phyloP scores from a whole-genome alignment of 805 yeast species.

The Yamadazyma sp. region DNA sequence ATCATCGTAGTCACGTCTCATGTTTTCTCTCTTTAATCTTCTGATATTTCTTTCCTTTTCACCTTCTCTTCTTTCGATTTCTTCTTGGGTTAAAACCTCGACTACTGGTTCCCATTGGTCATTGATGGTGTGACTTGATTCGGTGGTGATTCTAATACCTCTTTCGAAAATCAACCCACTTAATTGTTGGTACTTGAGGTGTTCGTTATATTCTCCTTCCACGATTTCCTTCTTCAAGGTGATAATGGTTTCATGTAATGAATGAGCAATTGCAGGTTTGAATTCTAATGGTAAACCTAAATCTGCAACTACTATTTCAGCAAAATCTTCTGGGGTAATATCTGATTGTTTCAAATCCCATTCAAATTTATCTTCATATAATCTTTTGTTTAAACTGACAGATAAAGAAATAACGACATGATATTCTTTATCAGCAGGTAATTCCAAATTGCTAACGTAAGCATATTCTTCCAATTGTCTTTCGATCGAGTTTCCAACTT shows the following conservation, averaged over 20 bases:
- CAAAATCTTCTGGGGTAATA: constrained; percentile 80
- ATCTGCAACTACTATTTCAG: constrained; percentile 77
- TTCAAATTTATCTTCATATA: constrained; percentile 89
- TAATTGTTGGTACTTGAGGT: constrained; percentile 39
- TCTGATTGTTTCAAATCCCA: constrained; percentile 70
- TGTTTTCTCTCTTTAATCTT: constrained; percentile 88
- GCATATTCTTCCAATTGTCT: constrained; percentile 79
- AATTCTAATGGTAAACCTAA: constrained; percentile 83
- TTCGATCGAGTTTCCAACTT: constrained; percentile 66
- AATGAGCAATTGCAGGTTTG: constrained; percentile 82
- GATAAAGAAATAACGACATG: constrained; percentile 81
- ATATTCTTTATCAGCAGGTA: constrained; percentile 55
- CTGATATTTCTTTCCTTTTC: constrained; percentile 91
- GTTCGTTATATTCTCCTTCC: constrained; percentile 50
- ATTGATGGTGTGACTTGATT: constrained; percentile 76
- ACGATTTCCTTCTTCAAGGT: constrained; percentile 77
- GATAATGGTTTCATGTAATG: constrained; percentile 76
- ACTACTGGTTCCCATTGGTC: constrained; percentile 85
- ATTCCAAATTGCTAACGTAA: constrained; percentile 57
- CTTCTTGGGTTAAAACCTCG: constrained; percentile 85
- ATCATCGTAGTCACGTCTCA: constrained; percentile 52
- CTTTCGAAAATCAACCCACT: constrained; percentile 43
- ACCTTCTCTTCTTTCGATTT: constrained; percentile 90
- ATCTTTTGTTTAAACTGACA: constrained; percentile 75
- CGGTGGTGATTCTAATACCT: constrained; percentile 43